Evolutionary conservation across 345 rosid genomes (phyloP).

Genomic region (Eucalyptus polyanthemos): DNA sequence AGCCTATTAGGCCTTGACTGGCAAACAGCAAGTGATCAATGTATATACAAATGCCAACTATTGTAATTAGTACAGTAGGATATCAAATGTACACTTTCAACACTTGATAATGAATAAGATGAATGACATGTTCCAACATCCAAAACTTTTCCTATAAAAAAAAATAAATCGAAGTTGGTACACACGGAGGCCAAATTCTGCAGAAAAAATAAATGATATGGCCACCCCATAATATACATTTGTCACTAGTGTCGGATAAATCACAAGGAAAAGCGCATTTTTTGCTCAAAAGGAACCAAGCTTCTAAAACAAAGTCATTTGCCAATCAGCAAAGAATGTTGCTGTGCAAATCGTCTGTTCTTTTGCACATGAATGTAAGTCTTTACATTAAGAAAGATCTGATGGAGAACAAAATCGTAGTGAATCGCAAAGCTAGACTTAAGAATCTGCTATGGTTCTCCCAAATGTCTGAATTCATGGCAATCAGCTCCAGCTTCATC

Average conservation of each 20-base stretch:
- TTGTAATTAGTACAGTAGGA: background rate
- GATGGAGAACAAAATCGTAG: background rate
- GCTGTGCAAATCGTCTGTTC: background rate
- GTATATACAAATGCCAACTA: background rate
- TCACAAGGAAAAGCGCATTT: background rate
- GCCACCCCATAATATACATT: background rate
- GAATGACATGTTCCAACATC: background rate
- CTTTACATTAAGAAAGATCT: background rate
- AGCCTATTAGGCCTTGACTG: background rate
- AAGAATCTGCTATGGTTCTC: conserved; percentile 3
- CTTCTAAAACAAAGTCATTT: background rate
- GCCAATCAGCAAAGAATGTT: background rate
- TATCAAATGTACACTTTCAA: background rate
- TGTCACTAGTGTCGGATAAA: background rate
- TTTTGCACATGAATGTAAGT: background rate
- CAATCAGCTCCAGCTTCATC: conserved; percentile 65
- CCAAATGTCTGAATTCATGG: conserved; percentile 43
- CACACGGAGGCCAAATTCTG: background rate
- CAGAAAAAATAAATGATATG: background rate
- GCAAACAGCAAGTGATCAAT: background rate
- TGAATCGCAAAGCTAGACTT: background rate
- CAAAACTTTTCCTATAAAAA: background rate
- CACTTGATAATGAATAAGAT: background rate
- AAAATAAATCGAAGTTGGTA: background rate
- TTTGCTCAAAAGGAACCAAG: background rate